Evolutionary conservation across 148 eudicot genomes (phyloP), one percentile per base, ranked within the genome.

Genomic region (Limonium bicolor): DNA sequence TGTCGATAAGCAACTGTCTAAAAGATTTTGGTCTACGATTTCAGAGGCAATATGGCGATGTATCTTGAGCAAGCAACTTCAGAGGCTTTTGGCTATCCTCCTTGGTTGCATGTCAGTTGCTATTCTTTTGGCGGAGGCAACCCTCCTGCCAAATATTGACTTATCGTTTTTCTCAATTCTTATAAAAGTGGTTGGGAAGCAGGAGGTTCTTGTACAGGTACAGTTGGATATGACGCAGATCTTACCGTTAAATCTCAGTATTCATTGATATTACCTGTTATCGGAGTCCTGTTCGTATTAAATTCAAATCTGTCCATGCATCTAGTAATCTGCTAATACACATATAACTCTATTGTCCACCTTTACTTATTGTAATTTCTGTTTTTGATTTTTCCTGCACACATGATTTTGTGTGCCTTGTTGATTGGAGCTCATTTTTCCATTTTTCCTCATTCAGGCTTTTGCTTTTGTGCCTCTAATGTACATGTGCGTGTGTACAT

Each of bases 41-140:
- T 45, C 78, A 88, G 96, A 87, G 68, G 62, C 82, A 34, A 33
- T 78, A 35, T 87, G 96, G 96, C 85, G 86, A 32, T 87, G 96
- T 62, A 63, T 83, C 58, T 27, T 88, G 50, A 48, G 61, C 48
- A 80, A 73, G 70, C 94, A 80, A 65, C 55, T 88, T 36, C 56
- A 83, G 43, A 80, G 63, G 66, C 64, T 77, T 35, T 46, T 83
- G 60, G 94, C 96, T 38, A 64, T 83, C 37, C 18, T 80, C 57
- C 96, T 88, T 80, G 83, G 94, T 50, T 83, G 82, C 72, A 83
- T 88, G 86, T 88, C 96, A 46, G 94, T 65, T 51, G 83, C 96
- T n/a, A 80, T 88, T 56, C 96, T 88, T 49, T 62, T 88, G 66
- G 96, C 96, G 13, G 96, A 88, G 71, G 96, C 96, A 14, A 88